These are phyloP conservation scores for Aphanomyces stellatus DNA, from an alignment of 352 stramenopile species.

Conservation along the genomic window DNA sequence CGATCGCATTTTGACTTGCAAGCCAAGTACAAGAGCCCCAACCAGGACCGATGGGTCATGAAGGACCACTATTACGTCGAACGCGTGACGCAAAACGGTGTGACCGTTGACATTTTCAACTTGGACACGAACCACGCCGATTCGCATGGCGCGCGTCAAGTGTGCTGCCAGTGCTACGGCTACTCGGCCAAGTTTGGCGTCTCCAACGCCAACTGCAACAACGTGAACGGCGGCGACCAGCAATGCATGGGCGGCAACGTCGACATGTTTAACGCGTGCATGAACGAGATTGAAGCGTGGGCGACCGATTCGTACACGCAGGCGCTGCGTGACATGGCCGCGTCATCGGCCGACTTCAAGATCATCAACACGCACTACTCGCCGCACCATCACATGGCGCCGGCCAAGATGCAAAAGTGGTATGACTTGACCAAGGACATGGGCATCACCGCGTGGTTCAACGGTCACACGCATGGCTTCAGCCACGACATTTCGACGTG, in stretches of 20 bases:
- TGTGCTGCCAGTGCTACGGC: slow-evolving; percentile 84
- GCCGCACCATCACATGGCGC: slow-evolving; percentile 61
- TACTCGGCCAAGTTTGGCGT: slow-evolving; percentile 67
- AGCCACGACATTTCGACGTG: slow-evolving; percentile 80
- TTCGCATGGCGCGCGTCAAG: slow-evolving; percentile 74
- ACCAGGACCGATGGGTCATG: slow-evolving; percentile 69
- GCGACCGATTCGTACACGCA: slow-evolving; percentile 52
- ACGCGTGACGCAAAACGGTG: slow-evolving; percentile 36
- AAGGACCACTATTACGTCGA: slow-evolving; percentile 55
- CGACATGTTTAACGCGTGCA: slow-evolving; percentile 49
- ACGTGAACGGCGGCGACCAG: slow-evolving; percentile 36
- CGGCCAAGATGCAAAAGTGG: slow-evolving; percentile 55
- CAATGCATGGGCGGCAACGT: slow-evolving; percentile 44
- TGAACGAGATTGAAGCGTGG: slow-evolving; percentile 46
- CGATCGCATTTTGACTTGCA: slow-evolving; percentile 57
- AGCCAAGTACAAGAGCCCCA: slow-evolving; percentile 55
- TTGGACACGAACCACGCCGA: slow-evolving; percentile 83
- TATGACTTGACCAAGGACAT: slow-evolving; percentile 39
- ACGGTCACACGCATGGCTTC: slow-evolving; percentile 52
- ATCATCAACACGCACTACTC: slow-evolving; percentile 72
- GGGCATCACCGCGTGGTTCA: slow-evolving; percentile 53
- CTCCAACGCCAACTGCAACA: slow-evolving; percentile 30
- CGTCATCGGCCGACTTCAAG: slow-evolving; percentile 56
- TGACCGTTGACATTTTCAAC: slow-evolving; percentile 63
- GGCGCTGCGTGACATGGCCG: slow-evolving; percentile 36